phyloP scores from a whole-genome alignment of 1,284 basidiomycete species.

The Tylopilus orsonianus region DNA sequence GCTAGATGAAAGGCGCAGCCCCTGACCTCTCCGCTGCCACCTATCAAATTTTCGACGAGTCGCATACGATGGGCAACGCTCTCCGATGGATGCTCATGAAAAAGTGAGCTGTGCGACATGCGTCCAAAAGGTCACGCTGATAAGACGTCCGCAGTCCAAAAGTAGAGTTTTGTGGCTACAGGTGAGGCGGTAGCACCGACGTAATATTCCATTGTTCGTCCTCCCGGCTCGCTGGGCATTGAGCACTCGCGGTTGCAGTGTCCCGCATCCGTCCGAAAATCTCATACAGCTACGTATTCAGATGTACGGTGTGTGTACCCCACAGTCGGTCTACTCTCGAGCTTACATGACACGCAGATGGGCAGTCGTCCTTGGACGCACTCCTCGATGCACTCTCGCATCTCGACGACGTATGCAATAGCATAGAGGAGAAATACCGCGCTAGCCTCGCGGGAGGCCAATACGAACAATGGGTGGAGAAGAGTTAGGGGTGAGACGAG shows the following conservation, averaged over 20 bases:
- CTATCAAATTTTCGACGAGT: constrained; percentile 90
- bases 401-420: constrained; percentile 72
- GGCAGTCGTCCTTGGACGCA: constrained; percentile 76
- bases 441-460: constrained; percentile 52
- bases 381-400: constrained; percentile 73
- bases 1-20: constrained; percentile 72
- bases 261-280: constrained; percentile 95
- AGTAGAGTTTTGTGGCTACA: constrained; percentile 98
- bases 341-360: constrained; percentile 49
- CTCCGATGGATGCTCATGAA: constrained; percentile 99
- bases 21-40: constrained; percentile 88
- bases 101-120: constrained; percentile 62
- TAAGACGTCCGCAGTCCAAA: constrained; percentile 67
- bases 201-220: constrained; percentile 16
- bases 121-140: background rate
- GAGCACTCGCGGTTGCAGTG: constrained; percentile 38
- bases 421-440: constrained; percentile 66
- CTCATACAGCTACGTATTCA: constrained; percentile 95
- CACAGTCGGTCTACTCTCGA: background rate
- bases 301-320: constrained; percentile 86
- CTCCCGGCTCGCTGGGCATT: background rate
- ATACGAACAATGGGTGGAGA: constrained; percentile 70
- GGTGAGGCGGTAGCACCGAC: constrained; percentile 45
- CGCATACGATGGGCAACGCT: constrained; percentile 94
- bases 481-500: constrained; percentile 40